A percentile compares a stretch with the other conserved stretches of the same genome.
Evolutionary conservation across 495 filamentous ascomycete genomes (phyloP).

Genomic region (Sphaerosporella brunnea): DNA sequence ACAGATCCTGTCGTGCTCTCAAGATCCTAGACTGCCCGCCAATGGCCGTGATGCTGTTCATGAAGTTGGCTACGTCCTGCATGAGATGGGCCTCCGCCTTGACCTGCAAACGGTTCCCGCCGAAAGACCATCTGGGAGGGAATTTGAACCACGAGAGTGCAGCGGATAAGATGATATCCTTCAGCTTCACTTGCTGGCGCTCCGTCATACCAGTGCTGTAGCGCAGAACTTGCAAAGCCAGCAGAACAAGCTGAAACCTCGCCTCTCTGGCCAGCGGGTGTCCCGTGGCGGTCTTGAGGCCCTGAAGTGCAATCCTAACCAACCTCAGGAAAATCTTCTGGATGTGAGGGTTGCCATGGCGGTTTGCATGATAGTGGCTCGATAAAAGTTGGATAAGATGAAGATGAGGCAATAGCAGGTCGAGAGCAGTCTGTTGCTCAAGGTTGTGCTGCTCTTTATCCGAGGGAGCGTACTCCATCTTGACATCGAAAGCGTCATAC

Average conservation of each 20-base stretch:
- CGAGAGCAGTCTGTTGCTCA: slow-evolving; percentile 57
- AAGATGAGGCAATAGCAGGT: slow-evolving; percentile 67
- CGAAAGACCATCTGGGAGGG: slow-evolving; percentile 81
- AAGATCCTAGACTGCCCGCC: slow-evolving; percentile 44
- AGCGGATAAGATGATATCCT: slow-evolving; percentile 72
- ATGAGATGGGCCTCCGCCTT: slow-evolving; percentile 80
- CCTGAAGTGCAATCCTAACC: slow-evolving; percentile 53
- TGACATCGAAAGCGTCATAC: slow-evolving; percentile 72
- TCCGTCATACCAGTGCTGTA: slow-evolving; percentile 42
- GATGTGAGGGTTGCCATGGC: slow-evolving; percentile 59
- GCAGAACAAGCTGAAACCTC: slow-evolving; percentile 68
- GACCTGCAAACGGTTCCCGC: slow-evolving; percentile 77
- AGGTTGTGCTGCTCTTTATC: slow-evolving; percentile 58
- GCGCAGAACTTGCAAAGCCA: slow-evolving; percentile 58
- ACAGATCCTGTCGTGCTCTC: slow-evolving; percentile 59
- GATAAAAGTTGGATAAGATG: slow-evolving; percentile 72
- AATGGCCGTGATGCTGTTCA: slow-evolving; percentile 39
- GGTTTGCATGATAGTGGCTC: slow-evolving; percentile 83
- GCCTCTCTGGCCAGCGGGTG: slow-evolving; percentile 84
- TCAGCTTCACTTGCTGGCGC: slow-evolving; percentile 52
- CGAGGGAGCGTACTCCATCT: slow-evolving; percentile 82
- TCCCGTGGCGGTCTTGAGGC: slow-evolving; percentile 45
- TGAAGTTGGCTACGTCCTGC: slow-evolving; percentile 47
- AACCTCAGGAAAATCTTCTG: slow-evolving; percentile 66
- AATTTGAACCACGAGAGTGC: slow-evolving; percentile 74